A percentile compares a stretch with the other conserved stretches of the same genome.
These are phyloP conservation scores for Aspergillus fructus DNA, from an alignment of 2,329 filamentous ascomycete genomes.

Conservation along the genomic window DNA sequence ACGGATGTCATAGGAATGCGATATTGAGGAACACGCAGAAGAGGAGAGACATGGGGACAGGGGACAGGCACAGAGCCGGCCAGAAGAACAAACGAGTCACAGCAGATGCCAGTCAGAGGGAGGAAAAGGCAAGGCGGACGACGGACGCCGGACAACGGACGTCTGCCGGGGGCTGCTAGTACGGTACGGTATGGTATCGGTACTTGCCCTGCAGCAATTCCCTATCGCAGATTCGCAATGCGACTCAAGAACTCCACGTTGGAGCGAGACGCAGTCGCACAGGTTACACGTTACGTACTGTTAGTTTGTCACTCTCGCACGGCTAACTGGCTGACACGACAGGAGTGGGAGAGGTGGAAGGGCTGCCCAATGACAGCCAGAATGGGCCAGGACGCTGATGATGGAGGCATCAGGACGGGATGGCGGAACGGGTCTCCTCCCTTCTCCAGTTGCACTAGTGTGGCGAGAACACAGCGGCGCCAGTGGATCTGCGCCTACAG, in stretches of 20 bases:
- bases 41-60: slow-evolving; percentile 13
- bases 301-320: not conserved
- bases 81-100: slow-evolving; percentile 13
- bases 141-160: too few species aligned
- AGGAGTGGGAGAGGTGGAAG: not conserved
- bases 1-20: slow-evolving; percentile 9
- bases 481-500: not conserved
- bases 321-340: slow-evolving; percentile 1
- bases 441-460: slow-evolving; percentile 1
- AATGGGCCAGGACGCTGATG: not conserved
- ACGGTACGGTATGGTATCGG: slow-evolving; percentile 7
- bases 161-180: not conserved
- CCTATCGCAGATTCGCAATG: not conserved
- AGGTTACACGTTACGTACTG: not conserved
- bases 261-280: not conserved
- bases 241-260: not conserved
- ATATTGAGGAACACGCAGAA: slow-evolving; percentile 10
- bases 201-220: not conserved
- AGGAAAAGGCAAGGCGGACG: slow-evolving; percentile 7
- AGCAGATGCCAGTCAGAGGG: slow-evolving; percentile 5
- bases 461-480: not conserved
- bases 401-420: not conserved
- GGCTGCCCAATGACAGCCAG: not conserved
- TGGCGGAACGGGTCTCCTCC: slow-evolving; percentile 16
- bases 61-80: slow-evolving; percentile 3